These are phyloP conservation scores for Ceratocystis albifundus DNA, from an alignment of 2,329 filamentous ascomycete genomes.

Conservation along the genomic window DNA sequence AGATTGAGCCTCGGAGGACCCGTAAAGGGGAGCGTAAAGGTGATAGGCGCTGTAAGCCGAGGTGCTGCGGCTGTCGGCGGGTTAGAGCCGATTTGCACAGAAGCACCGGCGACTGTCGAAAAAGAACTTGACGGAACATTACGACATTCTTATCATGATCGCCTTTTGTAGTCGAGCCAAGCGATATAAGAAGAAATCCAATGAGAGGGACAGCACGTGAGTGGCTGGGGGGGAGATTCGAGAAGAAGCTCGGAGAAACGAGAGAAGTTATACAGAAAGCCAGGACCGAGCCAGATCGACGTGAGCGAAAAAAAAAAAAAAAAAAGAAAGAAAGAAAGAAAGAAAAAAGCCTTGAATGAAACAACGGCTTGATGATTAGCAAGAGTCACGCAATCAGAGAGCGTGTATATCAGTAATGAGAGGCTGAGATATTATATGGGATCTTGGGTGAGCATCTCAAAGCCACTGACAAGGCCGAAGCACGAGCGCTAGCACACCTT, in stretches of 20 bases:
- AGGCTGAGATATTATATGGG: not conserved
- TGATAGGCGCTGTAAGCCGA: conserved; percentile 13
- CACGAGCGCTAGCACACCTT: not conserved
- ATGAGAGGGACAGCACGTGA: not conserved
- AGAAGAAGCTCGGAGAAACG: not conserved
- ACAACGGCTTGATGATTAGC: not conserved
- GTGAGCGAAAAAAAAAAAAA: not conserved
- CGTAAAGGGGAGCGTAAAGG: conserved; percentile 14
- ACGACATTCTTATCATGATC: not conserved
- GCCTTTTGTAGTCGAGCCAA: not conserved
- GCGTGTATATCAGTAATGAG: not conserved
- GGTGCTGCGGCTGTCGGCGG: conserved; percentile 11
- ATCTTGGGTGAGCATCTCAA: not conserved
- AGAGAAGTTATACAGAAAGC: conserved; percentile 16
- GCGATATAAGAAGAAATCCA: not conserved
- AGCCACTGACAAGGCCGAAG: not conserved
- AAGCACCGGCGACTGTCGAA: conserved; percentile 14
- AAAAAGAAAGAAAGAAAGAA: not conserved
- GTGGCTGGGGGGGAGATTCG: not conserved
- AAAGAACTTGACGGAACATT: conserved; percentile 22
- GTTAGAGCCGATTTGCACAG: conserved; percentile 13
- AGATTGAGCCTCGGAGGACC: conserved; percentile 17
- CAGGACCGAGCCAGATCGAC: conserved; percentile 18
- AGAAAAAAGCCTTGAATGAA: not conserved
- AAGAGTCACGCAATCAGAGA: not conserved